phyloP scores from a whole-genome alignment of 139 green algal species.

The Eudorina sp. region DNA sequence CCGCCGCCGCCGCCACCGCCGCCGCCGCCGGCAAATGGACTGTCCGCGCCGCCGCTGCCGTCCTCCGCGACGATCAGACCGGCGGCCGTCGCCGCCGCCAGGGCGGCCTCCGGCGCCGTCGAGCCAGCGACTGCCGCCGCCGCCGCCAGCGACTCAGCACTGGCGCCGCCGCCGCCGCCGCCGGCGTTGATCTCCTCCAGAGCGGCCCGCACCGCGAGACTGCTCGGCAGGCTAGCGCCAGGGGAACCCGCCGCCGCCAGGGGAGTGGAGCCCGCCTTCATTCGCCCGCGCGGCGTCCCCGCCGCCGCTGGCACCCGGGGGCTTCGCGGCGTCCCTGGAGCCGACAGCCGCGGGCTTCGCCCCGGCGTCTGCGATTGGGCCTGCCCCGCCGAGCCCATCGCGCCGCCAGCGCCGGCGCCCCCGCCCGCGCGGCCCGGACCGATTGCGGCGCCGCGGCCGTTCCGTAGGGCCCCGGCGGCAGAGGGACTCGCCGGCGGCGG shows the following conservation, averaged over 20 bases:
- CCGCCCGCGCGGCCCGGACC: background rate
- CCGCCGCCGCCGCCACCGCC: background rate
- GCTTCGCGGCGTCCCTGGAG: background rate
- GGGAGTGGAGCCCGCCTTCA: background rate
- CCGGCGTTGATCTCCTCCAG: background rate
- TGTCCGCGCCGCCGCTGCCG: background rate
- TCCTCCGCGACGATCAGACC: background rate
- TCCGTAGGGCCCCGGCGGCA: background rate
- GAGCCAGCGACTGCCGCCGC: background rate
- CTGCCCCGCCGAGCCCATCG: background rate
- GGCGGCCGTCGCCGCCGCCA: constrained; percentile 5
- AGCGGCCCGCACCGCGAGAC: background rate
- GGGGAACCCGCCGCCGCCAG: too few relatives aligned
- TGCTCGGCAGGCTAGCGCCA: background rate
- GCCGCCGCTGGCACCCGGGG: background rate
- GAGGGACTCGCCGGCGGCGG: background rate
- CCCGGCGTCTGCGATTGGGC: too few relatives aligned
- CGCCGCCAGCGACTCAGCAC: background rate
- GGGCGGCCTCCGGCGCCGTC: background rate
- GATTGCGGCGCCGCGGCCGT: background rate
- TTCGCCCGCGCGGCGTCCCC: background rate
- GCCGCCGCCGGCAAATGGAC: background rate
- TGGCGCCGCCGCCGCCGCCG: background rate
- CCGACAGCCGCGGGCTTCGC: background rate
- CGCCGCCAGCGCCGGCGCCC: background rate